Evolutionary conservation across 768 basidiomycete species (phyloP), one percentile per base, ranked within the genome.

Genomic region (Termitomyces sp.): DNA sequence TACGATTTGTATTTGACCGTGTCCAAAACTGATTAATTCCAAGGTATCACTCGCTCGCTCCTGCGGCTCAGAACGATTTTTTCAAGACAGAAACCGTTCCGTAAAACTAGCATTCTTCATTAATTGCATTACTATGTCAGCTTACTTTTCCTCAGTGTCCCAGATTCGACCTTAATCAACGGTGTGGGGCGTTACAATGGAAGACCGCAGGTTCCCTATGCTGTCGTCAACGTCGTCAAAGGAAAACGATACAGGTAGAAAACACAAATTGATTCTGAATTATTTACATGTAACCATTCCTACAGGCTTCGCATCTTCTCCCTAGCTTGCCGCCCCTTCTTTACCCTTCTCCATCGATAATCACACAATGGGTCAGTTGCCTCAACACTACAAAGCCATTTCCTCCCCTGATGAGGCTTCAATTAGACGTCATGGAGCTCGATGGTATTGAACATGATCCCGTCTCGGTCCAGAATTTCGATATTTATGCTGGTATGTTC

Each of bases 111-210:
- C 6, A 8, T 46, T 25, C 8, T 43, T 23, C 7, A 25, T 19
- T 19, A 11, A 11, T 23, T 5, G 10, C 14, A 16, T 35, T 6
- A 21, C 21, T 35, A n/a, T 8, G 1, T 35, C 31, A 23, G 31
- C 54, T 5, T 25, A 40, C 68, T 43, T 67, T 54, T 25, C 16
- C 9, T 25, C 47, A 69, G 68, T 17, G 65, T 69, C 45, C 68
- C 51, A 35, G 66, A 80, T 50, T 75, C 81, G 9, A 75, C 75
- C 1, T 61, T 82, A 46, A 78, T 83, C 47, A 82, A 82, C 50
- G 79, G 79, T 0, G 69, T 71, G 44, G 72, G 72, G 31, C 70
- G 71, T 9, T 81, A 72, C 59, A 23, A 56, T 9, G 77, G 74
- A 5, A 80, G 81, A 5, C 77, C 71, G 0, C 45, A 59, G 29